Evolutionary conservation across 257 asterid genomes (phyloP), one percentile per base, ranked within the genome.

Genomic region (Fraxinus americana): DNA sequence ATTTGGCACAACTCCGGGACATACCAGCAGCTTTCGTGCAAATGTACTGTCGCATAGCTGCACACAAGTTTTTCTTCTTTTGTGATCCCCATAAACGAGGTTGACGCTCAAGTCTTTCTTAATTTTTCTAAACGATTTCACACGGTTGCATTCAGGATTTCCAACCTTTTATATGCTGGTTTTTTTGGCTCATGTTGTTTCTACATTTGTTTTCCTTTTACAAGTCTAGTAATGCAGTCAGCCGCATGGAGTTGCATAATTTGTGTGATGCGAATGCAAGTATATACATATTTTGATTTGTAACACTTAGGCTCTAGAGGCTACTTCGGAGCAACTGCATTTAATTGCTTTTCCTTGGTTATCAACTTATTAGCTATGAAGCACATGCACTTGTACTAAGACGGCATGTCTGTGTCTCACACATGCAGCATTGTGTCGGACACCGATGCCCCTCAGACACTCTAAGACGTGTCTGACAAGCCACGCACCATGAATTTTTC

Each of bases 51-150:
- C 97, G 99, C 77, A 96, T 96, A 78, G 99, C 99, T 48, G 97
- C 98, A 41, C 99, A 92, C 87, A 96, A 96, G 71, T 93, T 96
- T 91, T 96, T 96, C 89, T 96, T 96, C 97, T 96, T 96, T 72
- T 96, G 99, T 79, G 98, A 96, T 82, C 99, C 98, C 73, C 89
- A 96, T 82, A 92, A 97, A 81, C 92, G 99, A 91, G 99, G 99
- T 96, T 81, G 70, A 83, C 73, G 43, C 70, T 79, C 57, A 27
- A 23, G 34, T 63, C 19, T 63, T 27, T 2, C 17, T 25, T 63
- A 25, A 57, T 25, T 63, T 17, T 35, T 25, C 19, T 23, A n/a
- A 63, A 63, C 23, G 69, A 63, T 63, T 63, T 63, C 7, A 23
- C 69, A 63, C 29, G 12, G 69, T 61, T 61, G 32, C 68, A 61